Conservation (phyloP, 371 early-diverging fungal species). For the Mortierella sp. region DNA sequence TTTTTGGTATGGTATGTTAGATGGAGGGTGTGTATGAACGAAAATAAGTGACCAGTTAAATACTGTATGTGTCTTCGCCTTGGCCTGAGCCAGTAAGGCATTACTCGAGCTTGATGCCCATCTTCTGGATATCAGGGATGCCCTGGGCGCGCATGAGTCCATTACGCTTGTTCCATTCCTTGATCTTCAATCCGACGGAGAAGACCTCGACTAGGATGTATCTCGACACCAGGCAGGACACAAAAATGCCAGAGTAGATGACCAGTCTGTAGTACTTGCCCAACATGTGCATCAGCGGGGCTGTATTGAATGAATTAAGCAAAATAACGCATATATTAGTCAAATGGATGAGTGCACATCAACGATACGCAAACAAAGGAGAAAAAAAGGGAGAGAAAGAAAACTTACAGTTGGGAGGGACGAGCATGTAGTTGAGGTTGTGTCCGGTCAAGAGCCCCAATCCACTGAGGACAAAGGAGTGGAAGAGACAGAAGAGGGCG, state of each 20-base stretch:
- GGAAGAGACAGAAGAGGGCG: conserved; percentile 68
- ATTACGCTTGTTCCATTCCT: conserved; percentile 44
- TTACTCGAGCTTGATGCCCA: conserved; percentile 19
- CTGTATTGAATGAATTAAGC: not conserved
- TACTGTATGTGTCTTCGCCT: not conserved
- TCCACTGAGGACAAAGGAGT: conserved; percentile 61
- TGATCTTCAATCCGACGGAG: conserved; percentile 38
- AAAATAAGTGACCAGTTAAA: not conserved
- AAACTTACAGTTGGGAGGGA: conserved; percentile 63
- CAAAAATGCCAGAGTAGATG: conserved; percentile 31
- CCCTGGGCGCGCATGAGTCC: conserved; percentile 43
- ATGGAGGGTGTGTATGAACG: not conserved
- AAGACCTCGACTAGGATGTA: conserved; percentile 48
- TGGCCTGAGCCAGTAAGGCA: not conserved
- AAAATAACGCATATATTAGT: not conserved
- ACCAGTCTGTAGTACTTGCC: conserved; percentile 50
- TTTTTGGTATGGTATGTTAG: not conserved
- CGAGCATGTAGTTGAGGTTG: conserved; percentile 75
- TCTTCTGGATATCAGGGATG: conserved; percentile 36
- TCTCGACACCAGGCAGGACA: conserved; percentile 38
- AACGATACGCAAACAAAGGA: not conserved
- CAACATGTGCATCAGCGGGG: conserved; percentile 41
- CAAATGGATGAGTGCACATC: too few species aligned
- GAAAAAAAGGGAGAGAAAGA: not conserved
- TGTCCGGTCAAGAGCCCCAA: conserved; percentile 63